Percentiles rank a stretch among this genome's conserved stretches.
phyloP scores from a whole-genome alignment of 257 asterid species.

The Nicotiana noctiflora region DNA sequence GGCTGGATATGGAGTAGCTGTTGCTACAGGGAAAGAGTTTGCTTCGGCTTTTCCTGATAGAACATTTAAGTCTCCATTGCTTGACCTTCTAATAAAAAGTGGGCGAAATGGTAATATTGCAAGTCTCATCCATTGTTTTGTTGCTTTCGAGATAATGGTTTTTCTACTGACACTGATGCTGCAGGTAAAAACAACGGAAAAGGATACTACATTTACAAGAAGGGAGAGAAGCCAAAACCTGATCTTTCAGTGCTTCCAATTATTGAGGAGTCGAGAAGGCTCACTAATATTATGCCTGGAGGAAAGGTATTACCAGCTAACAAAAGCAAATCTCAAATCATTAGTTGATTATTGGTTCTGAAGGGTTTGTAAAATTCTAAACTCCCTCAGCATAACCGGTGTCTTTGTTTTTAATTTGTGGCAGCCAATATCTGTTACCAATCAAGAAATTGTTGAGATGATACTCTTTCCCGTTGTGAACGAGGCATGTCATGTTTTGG shows the following conservation, averaged over 20 bases:
- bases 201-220: conserved; percentile 79
- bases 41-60: conserved; percentile 64
- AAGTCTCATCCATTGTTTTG: neutral
- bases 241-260: conserved; percentile 77
- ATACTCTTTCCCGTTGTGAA: conserved; percentile 88
- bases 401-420: conserved; percentile 11
- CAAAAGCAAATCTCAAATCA: neutral
- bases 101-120: conserved; percentile 73
- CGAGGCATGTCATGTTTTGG: conserved; percentile 91
- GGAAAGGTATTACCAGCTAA: conserved; percentile 58
- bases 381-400: neutral
- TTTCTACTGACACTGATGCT: conserved; percentile 7
- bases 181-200: conserved; percentile 91
- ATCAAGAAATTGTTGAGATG: conserved; percentile 88
- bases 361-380: neutral
- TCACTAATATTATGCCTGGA: conserved; percentile 74
- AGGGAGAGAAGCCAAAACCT: conserved; percentile 90
- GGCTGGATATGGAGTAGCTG: conserved; percentile 90
- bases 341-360: neutral
- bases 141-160: neutral
- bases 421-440: conserved; percentile 83
- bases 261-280: conserved; percentile 81
- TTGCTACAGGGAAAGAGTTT: conserved; percentile 57
- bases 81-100: conserved; percentile 67
- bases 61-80: conserved; percentile 56